Conservation (phyloP, 768 basidiomycete genomes). For the Scleroderma citrinum region DNA sequence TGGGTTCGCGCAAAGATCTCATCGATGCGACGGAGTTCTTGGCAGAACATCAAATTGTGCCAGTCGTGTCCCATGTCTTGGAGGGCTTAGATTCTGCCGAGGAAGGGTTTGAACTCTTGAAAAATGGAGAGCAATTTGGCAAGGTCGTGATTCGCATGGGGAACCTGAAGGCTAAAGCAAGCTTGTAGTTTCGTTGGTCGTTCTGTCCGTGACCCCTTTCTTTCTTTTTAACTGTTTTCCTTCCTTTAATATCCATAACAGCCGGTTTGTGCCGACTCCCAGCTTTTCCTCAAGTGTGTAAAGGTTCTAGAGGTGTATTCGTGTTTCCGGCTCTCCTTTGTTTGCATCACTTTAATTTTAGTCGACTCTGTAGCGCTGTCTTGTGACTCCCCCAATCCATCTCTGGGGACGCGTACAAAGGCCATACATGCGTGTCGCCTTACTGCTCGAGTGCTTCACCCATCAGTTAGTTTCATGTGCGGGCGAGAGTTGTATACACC, state of each 20-base stretch:
- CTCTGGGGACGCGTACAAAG: too few species aligned
- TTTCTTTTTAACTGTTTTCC: background rate
- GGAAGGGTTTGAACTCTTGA: conserved; percentile 65
- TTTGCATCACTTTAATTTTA: too few species aligned
- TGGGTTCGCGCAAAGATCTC: conserved; percentile 78
- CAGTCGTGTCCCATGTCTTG: conserved; percentile 66
- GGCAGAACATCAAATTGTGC: conserved; percentile 56
- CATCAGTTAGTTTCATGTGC: too few species aligned
- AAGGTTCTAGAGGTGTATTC: too few species aligned
- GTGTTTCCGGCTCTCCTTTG: too few species aligned
- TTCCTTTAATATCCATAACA: too few species aligned
- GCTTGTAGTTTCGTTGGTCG: conserved; percentile 13
- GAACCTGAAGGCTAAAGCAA: conserved; percentile 16
- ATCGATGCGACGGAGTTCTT: conserved; percentile 67
- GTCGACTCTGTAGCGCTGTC: too few species aligned
- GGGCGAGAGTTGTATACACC: background rate
- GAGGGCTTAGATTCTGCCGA: conserved; percentile 59
- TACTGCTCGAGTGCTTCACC: too few species aligned
- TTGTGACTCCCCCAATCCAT: too few species aligned
- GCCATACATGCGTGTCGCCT: too few species aligned
- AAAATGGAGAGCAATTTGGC: conserved; percentile 65
- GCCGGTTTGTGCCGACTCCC: too few species aligned
- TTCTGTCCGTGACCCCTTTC: background rate
- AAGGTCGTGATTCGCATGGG: conserved; percentile 61
- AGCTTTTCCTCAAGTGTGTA: too few species aligned